Percentiles rank a stretch among this genome's conserved stretches.
Conservation (phyloP, 345 rosid species). For the Lumnitzera littorea region DNA sequence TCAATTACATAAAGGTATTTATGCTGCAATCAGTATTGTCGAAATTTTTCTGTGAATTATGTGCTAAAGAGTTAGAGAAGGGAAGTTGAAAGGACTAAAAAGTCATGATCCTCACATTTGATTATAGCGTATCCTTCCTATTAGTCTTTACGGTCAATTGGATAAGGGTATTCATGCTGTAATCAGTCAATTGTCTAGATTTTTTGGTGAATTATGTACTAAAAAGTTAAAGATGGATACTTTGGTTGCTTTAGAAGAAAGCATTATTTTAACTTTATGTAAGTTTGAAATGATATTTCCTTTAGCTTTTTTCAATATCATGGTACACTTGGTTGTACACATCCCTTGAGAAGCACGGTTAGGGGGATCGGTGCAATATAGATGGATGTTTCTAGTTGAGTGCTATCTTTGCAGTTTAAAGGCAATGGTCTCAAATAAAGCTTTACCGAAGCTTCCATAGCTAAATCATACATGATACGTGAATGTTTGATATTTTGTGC, state of each 20-base stretch:
- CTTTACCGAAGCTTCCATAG: not conserved
- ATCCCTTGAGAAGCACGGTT: slow-evolving; percentile 1
- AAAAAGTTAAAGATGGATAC: not conserved
- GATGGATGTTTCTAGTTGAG: slow-evolving; percentile 4
- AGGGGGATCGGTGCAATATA: not conserved
- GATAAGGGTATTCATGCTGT: not conserved
- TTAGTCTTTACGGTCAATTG: not conserved
- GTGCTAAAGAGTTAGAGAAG: not conserved
- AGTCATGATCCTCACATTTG: slow-evolving; percentile 12
- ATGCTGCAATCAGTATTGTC: not conserved
- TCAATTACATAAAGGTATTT: not conserved
- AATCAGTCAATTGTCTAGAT: not conserved
- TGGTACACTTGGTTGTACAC: slow-evolving; percentile 11
- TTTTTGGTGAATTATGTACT: not conserved
- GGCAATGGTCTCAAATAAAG: not conserved
- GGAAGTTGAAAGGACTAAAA: not conserved
- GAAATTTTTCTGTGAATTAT: not conserved
- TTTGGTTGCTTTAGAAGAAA: not conserved
- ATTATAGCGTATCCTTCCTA: slow-evolving; percentile 1
- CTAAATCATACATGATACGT: not conserved
- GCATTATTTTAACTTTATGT: slow-evolving; percentile 6
- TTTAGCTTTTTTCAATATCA: slow-evolving; percentile 1
- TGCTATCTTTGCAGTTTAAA: not conserved
- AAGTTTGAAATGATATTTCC: slow-evolving; percentile 12
- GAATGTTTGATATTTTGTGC: not conserved